Percentiles rank a stretch among this genome's conserved stretches.
Evolutionary conservation across 352 stramenopile genomes (phyloP).

Genomic region (Phytophthora citricola): DNA sequence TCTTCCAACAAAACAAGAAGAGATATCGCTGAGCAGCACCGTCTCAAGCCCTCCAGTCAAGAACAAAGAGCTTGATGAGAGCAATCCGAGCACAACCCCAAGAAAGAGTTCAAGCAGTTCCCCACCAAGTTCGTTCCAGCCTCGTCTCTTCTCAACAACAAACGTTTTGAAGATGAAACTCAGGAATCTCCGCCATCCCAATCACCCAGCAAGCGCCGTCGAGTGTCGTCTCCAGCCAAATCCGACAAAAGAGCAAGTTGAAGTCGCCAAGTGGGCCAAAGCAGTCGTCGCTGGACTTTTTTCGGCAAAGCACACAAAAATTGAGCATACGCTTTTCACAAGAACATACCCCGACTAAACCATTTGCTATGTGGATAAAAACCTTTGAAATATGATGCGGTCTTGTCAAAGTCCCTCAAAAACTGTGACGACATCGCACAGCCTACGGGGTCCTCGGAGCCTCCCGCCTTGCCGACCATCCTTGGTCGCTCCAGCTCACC

Average conservation of each 20-base stretch:
- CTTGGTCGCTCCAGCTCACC: neutral
- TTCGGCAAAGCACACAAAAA: slow-evolving; percentile 32
- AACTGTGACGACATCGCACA: slow-evolving; percentile 26
- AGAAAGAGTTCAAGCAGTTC: slow-evolving; percentile 31
- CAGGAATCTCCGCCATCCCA: neutral
- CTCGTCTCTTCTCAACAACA: slow-evolving; percentile 57
- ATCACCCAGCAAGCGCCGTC: slow-evolving; percentile 29
- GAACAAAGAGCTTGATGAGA: slow-evolving; percentile 22
- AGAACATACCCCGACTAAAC: slow-evolving; percentile 13
- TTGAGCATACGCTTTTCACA: slow-evolving; percentile 18
- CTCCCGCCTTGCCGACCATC: slow-evolving; percentile 1
- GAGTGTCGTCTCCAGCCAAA: slow-evolving; percentile 27
- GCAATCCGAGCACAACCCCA: slow-evolving; percentile 6
- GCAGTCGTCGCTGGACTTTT: slow-evolving; percentile 58
- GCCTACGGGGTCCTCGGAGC: slow-evolving; percentile 10
- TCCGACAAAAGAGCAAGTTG: slow-evolving; percentile 25
- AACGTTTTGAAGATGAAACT: slow-evolving; percentile 21
- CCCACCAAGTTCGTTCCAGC: slow-evolving; percentile 47
- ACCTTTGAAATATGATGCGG: slow-evolving; percentile 16
- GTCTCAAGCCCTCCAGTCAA: slow-evolving; percentile 10
- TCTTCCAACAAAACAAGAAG: slow-evolving; percentile 8
- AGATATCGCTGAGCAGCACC: slow-evolving; percentile 4
- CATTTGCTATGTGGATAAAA: neutral
- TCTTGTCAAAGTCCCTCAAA: slow-evolving; percentile 13
- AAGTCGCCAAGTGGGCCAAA: slow-evolving; percentile 37